Evolutionary conservation across 768 basidiomycete species (phyloP), one percentile per base, ranked within the genome.

Genomic region (Pisolithus marmoratus): DNA sequence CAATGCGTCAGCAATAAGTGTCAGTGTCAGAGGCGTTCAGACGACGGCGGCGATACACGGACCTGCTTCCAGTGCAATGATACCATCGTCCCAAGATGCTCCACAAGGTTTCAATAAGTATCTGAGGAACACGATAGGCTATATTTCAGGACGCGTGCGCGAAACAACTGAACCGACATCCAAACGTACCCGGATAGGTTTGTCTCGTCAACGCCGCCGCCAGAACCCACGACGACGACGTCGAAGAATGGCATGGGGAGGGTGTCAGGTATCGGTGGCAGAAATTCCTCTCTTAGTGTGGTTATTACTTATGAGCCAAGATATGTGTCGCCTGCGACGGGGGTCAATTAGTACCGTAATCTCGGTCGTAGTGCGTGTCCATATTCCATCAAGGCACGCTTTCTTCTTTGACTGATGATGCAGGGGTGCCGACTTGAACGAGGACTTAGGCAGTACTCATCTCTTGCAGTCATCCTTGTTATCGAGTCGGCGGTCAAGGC

Each of bases 11-110:
- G 26, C 31, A n/a, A n/a, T 40, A 38, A 20, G 15, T 26, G 37
- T 24, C 23, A 53, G 52, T 9, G 24, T 15, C 1, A 26, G 23
- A 24, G 24, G 26, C 11, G 11, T 24, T n/a, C 5, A 15, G 17
- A 51, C 17, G n/a, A 12, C 40, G n/a, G 20, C 17, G 38, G 12
- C n/a, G 24, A 52, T 24, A 34, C 26, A 19, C 64, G 24, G 40
- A 90, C 93, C 93, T 63, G 91, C 95, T 72, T 98, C 95, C 48
- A 98, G 65, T 2, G 84, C 87, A 6, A 95, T 57, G 43, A 87
- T 80, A 5, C 93, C 94, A 43, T 91, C 86, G 54, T 80, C 75
- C 94, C 94, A 97, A 8, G 71, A 62, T 9, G 74, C 62, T 34
- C 73, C 65, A 56, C 68, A 72, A 8, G 88, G 79, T 64, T 97